Evolutionary conservation across 2,329 filamentous ascomycete species (phyloP), one percentile per base, ranked within the genome.

Genomic region (Xylariaceae sp.): DNA sequence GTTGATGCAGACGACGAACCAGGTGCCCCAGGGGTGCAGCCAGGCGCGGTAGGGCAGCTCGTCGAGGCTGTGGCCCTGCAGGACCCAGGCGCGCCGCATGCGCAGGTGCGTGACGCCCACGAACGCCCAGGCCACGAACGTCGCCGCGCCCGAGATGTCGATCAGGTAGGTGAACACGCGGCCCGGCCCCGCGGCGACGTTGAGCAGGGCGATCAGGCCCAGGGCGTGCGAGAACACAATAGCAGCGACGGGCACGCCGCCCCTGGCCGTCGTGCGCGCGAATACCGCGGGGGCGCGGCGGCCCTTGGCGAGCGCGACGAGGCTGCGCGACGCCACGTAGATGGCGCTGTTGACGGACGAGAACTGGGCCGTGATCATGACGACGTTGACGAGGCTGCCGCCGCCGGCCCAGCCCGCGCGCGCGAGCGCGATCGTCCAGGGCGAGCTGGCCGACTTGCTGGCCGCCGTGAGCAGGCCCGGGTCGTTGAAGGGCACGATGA

Each of bases 291-390:
- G 52, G 0, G 51, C 51, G 14, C 52, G 48, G 3, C 51, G 43
- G 15, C 45, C 44, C 3, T 35, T 33, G 3, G 52, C 52, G 2
- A 53, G 45, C 1, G 52, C 49, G 1, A 52, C 46, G 2, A 56
- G 42, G 19, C 47, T 52, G 22, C 57, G 36, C 32, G 47, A 51
- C 3, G 49, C 48, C 14, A 55, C 50, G 24, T 55, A 55, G 30
- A 57, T 53, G 17, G 50, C 51, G 21, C 47, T 51, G n/a, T 57
- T 56, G 23, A 55, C 51, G 2, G 52, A 55, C 11, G 54, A 58
- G 14, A 59, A 40, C 22, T 57, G 54, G 4, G 57, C 51, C 6
- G 54, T 57, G 32, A 58, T 48, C 47, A 58, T 58, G 2, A 57
- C 51, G 15, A 56, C 47, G 25, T 60, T 60, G 1, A 59, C 48